Base-by-base conservation (phyloP, 1,139 yeast species). In the Scheffersomyces insectosa region DNA sequence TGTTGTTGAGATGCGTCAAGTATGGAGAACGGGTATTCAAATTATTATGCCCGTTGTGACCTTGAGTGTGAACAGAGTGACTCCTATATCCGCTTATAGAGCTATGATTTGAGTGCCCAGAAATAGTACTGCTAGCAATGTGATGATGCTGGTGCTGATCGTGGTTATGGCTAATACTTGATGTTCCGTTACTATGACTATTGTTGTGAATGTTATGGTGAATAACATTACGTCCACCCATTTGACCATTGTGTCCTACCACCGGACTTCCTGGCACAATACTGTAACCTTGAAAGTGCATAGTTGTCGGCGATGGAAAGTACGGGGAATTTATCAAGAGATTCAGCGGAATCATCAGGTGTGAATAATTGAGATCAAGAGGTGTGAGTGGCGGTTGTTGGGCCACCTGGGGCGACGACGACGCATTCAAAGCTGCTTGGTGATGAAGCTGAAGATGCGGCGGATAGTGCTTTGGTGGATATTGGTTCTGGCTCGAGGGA, bases 341-440 rank as follows among this genome's bases (percentile, higher is more conserved):
- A 55, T 84, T 88, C 23, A 88, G 75, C 1, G 93, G 93, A 33
- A 86, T 66, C 73, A 85, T 72, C 13, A 86, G 79, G n/a, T 84
- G 76, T 8, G 83, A 79, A 54, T 78, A 80, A 5, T 72, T 62
- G 44, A 75, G 58, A 51, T 80, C 85, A 50, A 79, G 68, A 1
- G 85, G 84, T 3, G 83, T 71, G 38, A 50, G 40, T 37, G 54
- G 59, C n/a, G 47, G 45, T 20, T 31, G 34, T 12, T 31, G 34
- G 10, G 8, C 25, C 25, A 20, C 25, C 25, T 20, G 25, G 25
- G 25, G 25, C 25, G 25, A 20, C 25, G 25, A 20, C 25, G 25
- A 20, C 25, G 15, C 23, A 13, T 31, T 31, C 23, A 31, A 31
- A 7, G 20, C 34, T n/a, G 15, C 23, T 3, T 31, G 34, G 20